A percentile compares a stretch with the other conserved stretches of the same genome.
These are phyloP conservation scores for Euphrasia arctica DNA, from an alignment of 305 asterid genomes.

Conservation along the genomic window DNA sequence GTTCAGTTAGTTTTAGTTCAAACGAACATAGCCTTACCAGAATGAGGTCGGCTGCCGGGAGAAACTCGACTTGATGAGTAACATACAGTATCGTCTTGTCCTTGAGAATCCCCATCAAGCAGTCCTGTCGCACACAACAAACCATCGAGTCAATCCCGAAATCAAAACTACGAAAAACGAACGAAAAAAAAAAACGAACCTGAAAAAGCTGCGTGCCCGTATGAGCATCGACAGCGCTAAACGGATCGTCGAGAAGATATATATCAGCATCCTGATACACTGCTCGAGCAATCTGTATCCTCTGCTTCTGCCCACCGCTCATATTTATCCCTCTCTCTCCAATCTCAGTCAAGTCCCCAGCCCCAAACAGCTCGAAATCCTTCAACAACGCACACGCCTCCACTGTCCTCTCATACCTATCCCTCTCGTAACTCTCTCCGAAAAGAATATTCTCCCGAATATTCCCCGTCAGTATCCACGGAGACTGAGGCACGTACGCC, in stretches of 20 bases:
- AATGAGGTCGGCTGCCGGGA: slow-evolving; percentile 95
- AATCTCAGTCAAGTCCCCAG: slow-evolving; percentile 89
- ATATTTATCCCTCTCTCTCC: slow-evolving; percentile 98
- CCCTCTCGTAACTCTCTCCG: slow-evolving; percentile 65
- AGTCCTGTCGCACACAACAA: slow-evolving; percentile 48
- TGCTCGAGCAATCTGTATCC: slow-evolving; percentile 97
- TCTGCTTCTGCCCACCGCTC: slow-evolving; percentile 99
- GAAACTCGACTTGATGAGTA: slow-evolving; percentile 95
- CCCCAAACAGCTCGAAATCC: slow-evolving; percentile 85
- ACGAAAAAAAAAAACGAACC: slow-evolving; percentile 32
- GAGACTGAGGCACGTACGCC: slow-evolving; percentile 92
- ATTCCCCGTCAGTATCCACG: slow-evolving; percentile 91
- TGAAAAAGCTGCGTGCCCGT: slow-evolving; percentile 90
- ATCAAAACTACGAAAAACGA: slow-evolving; percentile 2
- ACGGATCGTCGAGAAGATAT: slow-evolving; percentile 96
- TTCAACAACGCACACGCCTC: slow-evolving; percentile 84
- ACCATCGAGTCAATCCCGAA: slow-evolving; percentile 2
- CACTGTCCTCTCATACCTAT: slow-evolving; percentile 61
- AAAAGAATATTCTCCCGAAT: slow-evolving; percentile 86
- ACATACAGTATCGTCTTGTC: slow-evolving; percentile 85
- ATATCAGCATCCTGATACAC: slow-evolving; percentile 95
- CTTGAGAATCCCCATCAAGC: slow-evolving; percentile 90
- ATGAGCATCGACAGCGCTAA: slow-evolving; percentile 98
- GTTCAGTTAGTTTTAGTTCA: too few species aligned
- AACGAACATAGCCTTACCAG: slow-evolving; percentile 42